Conservation (phyloP, 1,139 yeast species). For the Sugiyamaella japonica region DNA sequence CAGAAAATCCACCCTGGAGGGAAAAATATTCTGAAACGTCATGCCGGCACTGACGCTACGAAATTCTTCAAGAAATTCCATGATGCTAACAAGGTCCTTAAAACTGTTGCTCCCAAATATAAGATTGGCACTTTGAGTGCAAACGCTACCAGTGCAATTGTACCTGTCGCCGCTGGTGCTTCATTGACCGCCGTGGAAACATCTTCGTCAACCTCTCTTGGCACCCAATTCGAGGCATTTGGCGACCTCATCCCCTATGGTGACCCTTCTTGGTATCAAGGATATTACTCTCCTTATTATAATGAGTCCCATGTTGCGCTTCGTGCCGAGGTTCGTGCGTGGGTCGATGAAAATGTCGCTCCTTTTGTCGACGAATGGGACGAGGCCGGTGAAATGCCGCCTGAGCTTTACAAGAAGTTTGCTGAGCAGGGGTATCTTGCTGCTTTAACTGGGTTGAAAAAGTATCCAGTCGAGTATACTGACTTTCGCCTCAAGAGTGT, state of each 20-base stretch:
- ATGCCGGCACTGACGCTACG: constrained; percentile 91
- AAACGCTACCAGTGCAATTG: constrained; percentile 27
- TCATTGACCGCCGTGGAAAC: constrained; percentile 20
- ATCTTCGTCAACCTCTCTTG: constrained; percentile 15
- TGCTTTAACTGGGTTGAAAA: constrained; percentile 38
- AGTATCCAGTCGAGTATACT: constrained; percentile 41
- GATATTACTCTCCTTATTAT: constrained; percentile 45
- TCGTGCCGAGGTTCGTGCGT: constrained; percentile 43
- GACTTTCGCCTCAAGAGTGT: constrained; percentile 38
- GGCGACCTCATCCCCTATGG: constrained; percentile 48
- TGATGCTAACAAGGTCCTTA: constrained; percentile 44
- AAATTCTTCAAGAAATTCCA: constrained; percentile 61
- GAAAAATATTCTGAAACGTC: constrained; percentile 63
- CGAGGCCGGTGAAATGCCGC: constrained; percentile 41
- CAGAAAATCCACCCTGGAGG: constrained; percentile 97
- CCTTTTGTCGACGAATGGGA: constrained; percentile 49
- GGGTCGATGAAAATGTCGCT: constrained; percentile 43
- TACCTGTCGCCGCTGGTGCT: constrained; percentile 21
- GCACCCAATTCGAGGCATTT: constrained; percentile 30
- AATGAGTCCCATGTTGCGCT: constrained; percentile 43
- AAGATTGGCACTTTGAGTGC: constrained; percentile 41
- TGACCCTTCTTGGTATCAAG: constrained; percentile 49
- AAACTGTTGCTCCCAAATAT: constrained; percentile 42
- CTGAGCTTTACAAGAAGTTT: constrained; percentile 37
- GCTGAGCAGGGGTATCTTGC: constrained; percentile 41